Evolutionary conservation across 192 early-diverging fungal species (phyloP).

Genomic region (Chytriomyces confervae): DNA sequence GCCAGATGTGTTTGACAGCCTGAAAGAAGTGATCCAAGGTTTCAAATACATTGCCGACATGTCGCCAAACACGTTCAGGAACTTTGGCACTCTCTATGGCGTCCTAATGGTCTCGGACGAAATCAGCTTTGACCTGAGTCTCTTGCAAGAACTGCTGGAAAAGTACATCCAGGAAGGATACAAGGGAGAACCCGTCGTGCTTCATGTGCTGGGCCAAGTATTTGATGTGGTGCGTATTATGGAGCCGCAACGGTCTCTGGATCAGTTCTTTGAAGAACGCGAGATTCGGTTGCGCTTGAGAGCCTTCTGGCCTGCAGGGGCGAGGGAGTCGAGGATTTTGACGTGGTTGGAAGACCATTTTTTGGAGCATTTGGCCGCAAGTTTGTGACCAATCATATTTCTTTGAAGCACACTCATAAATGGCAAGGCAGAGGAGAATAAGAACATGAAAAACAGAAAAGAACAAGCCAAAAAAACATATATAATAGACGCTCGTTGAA

Average conservation of each 20-base stretch:
- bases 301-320: neutral
- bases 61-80: neutral
- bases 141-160: conserved; percentile 3
- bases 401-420: neutral
- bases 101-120: conserved; percentile 7
- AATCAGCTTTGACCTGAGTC: neutral
- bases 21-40: neutral
- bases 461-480: neutral
- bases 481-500: no score
- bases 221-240: neutral
- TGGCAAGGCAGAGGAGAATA: no score
- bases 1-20: neutral
- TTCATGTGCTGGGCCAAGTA: conserved; percentile 4
- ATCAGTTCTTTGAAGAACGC: neutral
- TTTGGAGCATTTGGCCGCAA: neutral
- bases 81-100: conserved; percentile 10
- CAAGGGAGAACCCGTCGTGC: neutral
- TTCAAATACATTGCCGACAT: neutral
- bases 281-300: neutral
- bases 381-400: neutral
- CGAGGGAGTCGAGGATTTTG: neutral
- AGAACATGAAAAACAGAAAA: neutral
- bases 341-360: conserved; percentile 18
- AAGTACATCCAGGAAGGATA: neutral
- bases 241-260: neutral